A percentile compares a stretch with the other conserved stretches of the same genome.
Conservation (phyloP, 2,329 filamentous ascomycete species). For the Xylaria sp. region DNA sequence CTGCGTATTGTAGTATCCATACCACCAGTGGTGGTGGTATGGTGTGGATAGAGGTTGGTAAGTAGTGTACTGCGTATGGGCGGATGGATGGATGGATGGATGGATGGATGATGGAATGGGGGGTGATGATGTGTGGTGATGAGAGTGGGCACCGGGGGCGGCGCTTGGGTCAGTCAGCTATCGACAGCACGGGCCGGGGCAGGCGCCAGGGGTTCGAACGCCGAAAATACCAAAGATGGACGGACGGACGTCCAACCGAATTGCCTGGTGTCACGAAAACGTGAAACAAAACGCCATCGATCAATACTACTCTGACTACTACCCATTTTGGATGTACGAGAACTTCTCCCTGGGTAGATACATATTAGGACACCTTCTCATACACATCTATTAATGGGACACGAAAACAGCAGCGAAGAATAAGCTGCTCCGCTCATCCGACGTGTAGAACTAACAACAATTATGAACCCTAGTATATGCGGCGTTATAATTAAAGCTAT, state of each 20-base stretch:
- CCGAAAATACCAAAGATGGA: conserved; percentile 7
- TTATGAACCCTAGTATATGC: background rate
- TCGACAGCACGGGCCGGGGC: conserved; percentile 3
- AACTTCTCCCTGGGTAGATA: background rate
- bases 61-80: background rate
- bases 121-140: background rate
- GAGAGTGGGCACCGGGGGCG: background rate
- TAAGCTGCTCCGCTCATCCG: background rate
- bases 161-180: conserved; percentile 23
- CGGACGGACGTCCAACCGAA: background rate
- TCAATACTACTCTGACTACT: conserved; percentile 5
- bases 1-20: background rate
- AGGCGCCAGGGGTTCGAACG: conserved; percentile 3
- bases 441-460: background rate
- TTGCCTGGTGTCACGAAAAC: conserved; percentile 6
- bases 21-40: background rate
- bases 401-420: background rate
- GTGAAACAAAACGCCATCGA: conserved; percentile 3
- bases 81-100: background rate
- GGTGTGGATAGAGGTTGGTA: no score
- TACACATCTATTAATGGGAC: background rate
- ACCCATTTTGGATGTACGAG: conserved; percentile 4
- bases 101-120: conserved; percentile 5
- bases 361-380: background rate
- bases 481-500: background rate